These are phyloP conservation scores for Xylaria polymorpha DNA, from an alignment of 2,329 filamentous ascomycete genomes.

Conservation along the genomic window DNA sequence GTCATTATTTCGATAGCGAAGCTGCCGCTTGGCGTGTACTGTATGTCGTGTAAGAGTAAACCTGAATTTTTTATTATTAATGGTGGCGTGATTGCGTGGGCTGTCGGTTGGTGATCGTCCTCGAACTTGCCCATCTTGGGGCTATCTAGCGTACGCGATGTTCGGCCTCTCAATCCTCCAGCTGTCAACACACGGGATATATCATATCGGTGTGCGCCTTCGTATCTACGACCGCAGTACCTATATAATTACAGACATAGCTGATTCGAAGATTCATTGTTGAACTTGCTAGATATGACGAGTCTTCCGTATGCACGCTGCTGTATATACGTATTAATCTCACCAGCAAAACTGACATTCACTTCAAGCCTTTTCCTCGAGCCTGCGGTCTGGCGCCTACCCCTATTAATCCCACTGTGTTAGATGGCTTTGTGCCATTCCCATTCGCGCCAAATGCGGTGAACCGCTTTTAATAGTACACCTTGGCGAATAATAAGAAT, in stretches of 20 bases:
- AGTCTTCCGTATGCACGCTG: background rate
- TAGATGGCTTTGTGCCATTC: background rate
- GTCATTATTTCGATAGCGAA: background rate
- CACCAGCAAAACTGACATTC: background rate
- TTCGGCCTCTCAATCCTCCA: constrained; percentile 11
- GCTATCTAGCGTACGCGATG: constrained; percentile 11
- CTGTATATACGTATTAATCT: background rate
- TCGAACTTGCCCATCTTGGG: constrained; percentile 22
- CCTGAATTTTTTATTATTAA: background rate
- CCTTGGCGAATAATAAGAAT: constrained; percentile 19
- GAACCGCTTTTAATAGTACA: constrained; percentile 10
- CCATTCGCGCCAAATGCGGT: constrained; percentile 28
- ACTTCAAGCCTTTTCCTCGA: background rate
- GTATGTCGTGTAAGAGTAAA: background rate
- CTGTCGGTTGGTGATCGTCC: constrained; percentile 26
- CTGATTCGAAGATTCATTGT: background rate
- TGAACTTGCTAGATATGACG: background rate
- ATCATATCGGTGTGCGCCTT: constrained; percentile 12
- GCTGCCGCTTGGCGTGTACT: constrained; percentile 9
- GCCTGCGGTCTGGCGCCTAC: background rate
- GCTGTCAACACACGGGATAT: constrained; percentile 21
- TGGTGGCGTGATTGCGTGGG: constrained; percentile 33
- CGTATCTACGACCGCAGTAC: background rate
- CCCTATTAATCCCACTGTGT: background rate
- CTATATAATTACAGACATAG: background rate